Evolutionary conservation across 805 yeast genomes (phyloP).

Genomic region (Candida sithepensis): DNA sequence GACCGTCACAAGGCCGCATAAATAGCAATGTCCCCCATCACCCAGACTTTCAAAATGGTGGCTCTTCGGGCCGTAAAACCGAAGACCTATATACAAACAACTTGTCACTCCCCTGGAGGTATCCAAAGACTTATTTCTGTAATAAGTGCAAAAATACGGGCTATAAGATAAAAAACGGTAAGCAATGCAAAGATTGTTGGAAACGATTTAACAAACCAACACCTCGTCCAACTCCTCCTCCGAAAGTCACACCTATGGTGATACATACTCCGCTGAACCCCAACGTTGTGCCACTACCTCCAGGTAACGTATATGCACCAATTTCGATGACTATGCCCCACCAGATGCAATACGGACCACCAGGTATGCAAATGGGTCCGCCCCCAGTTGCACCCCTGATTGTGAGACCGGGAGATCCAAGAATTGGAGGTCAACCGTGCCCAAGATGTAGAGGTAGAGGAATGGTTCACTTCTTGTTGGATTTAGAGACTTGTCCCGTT

Average conservation of each 20-base stretch:
- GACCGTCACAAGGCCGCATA: conserved; percentile 10
- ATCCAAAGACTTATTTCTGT: conserved; percentile 62
- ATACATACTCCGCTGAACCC: conserved; percentile 23
- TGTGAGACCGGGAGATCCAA: conserved; percentile 75
- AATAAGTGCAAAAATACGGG: conserved; percentile 75
- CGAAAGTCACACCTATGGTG: conserved; percentile 10
- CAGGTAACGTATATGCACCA: conserved; percentile 16
- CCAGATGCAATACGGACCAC: conserved; percentile 5
- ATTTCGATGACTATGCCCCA: conserved; percentile 2
- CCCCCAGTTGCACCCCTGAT: conserved; percentile 32
- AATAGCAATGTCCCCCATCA: conserved; percentile 8
- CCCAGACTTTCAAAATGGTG: conserved; percentile 8
- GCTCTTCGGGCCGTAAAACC: conserved; percentile 8
- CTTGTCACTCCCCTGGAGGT: conserved; percentile 56
- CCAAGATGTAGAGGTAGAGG: conserved; percentile 73
- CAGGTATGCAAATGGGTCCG: conserved; percentile 7
- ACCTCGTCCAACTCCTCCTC: conserved; percentile 6
- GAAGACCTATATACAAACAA: conserved; percentile 43
- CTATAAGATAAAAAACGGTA: conserved; percentile 53
- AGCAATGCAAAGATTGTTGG: conserved; percentile 70
- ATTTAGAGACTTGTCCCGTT: conserved; percentile 57
- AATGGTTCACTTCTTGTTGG: conserved; percentile 48
- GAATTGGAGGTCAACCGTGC: conserved; percentile 69
- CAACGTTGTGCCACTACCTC: conserved; percentile 25
- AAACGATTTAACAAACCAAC: conserved; percentile 43